Percentiles rank a stretch among this genome's conserved stretches.
Conservation (phyloP, 768 basidiomycete genomes). For the Mycena vulgaris region DNA sequence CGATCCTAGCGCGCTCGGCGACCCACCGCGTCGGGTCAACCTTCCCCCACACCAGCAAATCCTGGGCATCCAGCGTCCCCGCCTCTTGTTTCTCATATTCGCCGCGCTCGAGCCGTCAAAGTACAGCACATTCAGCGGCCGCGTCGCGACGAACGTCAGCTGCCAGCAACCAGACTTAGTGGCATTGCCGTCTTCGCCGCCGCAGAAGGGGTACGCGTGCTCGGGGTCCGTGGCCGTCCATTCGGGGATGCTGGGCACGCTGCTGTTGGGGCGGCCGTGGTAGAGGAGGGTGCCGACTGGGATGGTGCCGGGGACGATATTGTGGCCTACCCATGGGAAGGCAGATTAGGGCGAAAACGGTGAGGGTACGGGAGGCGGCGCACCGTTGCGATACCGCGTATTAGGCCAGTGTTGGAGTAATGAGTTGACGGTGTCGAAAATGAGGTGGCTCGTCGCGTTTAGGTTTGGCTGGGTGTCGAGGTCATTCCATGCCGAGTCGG, state of each 20-base stretch:
- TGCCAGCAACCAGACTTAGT: conserved; percentile 52
- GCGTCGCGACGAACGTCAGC: conserved; percentile 55
- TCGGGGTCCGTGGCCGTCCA: conserved; percentile 44
- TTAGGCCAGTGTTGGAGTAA: too few relatives aligned
- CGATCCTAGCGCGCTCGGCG: conserved; percentile 54
- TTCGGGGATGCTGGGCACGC: conserved; percentile 31
- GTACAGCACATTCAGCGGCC: conserved; percentile 63
- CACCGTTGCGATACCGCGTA: conserved; percentile 28
- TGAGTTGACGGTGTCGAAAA: too few relatives aligned
- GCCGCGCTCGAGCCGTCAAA: conserved; percentile 72
- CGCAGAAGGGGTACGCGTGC: conserved; percentile 33
- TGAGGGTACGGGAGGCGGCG: not conserved
- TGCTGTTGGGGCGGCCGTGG: conserved; percentile 37
- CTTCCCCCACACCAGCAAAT: conserved; percentile 60
- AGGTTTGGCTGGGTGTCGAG: not conserved
- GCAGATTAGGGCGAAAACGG: not conserved
- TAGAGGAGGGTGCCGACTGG: conserved; percentile 43
- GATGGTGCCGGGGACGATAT: conserved; percentile 41
- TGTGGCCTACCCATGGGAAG: conserved; percentile 36
- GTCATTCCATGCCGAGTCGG: not conserved
- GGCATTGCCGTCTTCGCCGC: too few relatives aligned
- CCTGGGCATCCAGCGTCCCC: conserved; percentile 64
- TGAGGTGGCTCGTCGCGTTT: conserved; percentile 9
- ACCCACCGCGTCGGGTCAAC: conserved; percentile 36
- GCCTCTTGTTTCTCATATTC: conserved; percentile 54